Evolutionary conservation across 2,329 filamentous ascomycete genomes (phyloP), one percentile per base, ranked within the genome.

Genomic region (Fusarium nelsonii): DNA sequence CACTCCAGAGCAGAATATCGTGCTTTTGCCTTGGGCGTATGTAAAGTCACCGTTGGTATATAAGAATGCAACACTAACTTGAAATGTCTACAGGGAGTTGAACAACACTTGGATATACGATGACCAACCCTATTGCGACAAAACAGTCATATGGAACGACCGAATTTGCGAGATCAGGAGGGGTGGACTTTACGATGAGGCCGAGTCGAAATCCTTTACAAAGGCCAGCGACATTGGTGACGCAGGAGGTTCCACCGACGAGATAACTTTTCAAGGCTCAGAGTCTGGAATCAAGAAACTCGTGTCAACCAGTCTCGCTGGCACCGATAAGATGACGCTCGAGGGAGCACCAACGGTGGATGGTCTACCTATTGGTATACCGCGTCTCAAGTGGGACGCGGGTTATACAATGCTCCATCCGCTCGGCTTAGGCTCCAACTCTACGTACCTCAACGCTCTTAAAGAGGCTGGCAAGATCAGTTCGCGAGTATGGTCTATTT

Each of bases 61-160:
- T 23, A 3, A 3, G 18, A 16, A 4, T 16, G 6, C 6, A 1
- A 32, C 20, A 32, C 33, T 55, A 4, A 56, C n/a, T 12, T 41
- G 28, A 10, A 7, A 6, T 11, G 0, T 12, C 3, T 3, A 11
- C 49, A 78, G 76, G 11, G 76, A 79, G 30, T 65, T 79, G 16
- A 79, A 78, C 40, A 78, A 78, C 28, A 79, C 76, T 2, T 78
- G 70, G 65, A 71, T 78, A 20, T 78, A 78, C 65, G 75, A 77
- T 59, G 49, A 73, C 8, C 62, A 77, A 23, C 54, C 69, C 12
- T 73, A 69, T 55, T 79, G 76, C 58, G 73, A 78, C 58, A 49
- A 70, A 4, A 68, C 65, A 1, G 64, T 76, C 36, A 74, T 79
- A 43, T 78, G 68, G 65, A 77, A 76, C 58, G 71, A 77, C 30